These are phyloP conservation scores for Chlorella ohadii DNA, from an alignment of 139 green algal genomes.

Conservation along the genomic window DNA sequence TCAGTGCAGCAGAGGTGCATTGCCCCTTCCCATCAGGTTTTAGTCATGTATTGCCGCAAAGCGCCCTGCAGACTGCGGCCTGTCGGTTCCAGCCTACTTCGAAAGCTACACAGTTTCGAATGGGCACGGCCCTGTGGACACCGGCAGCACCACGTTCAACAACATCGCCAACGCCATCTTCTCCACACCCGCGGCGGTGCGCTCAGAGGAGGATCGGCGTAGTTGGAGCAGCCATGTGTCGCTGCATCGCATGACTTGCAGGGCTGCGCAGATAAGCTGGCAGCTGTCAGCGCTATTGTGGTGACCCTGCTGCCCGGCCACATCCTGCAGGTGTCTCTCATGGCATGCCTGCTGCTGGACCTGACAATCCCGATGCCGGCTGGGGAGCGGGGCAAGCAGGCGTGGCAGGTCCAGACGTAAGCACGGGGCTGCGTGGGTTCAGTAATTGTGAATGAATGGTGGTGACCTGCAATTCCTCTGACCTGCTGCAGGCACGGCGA, in stretches of 20 bases:
- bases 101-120: constrained; percentile 46
- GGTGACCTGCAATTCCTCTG: background rate
- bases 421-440: background rate
- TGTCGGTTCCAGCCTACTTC: constrained; percentile 71
- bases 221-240: no score
- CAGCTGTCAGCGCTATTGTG: no score
- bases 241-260: no score
- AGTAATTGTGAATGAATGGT: no score
- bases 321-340: constrained; percentile 39
- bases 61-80: constrained; percentile 4
- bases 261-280: no score
- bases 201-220: no score
- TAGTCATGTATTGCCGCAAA: no score
- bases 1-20: no score
- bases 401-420: constrained; percentile 13
- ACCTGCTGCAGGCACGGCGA: background rate
- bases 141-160: constrained; percentile 49
- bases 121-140: constrained; percentile 58
- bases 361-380: constrained; percentile 53
- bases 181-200: constrained; percentile 62
- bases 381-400: constrained; percentile 10
- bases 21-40: no score
- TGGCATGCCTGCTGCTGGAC: constrained; percentile 73
- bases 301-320: no score
- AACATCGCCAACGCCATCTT: constrained; percentile 70